These are phyloP conservation scores for Tulasnella sp. DNA, from an alignment of 768 basidiomycete species.

Conservation along the genomic window DNA sequence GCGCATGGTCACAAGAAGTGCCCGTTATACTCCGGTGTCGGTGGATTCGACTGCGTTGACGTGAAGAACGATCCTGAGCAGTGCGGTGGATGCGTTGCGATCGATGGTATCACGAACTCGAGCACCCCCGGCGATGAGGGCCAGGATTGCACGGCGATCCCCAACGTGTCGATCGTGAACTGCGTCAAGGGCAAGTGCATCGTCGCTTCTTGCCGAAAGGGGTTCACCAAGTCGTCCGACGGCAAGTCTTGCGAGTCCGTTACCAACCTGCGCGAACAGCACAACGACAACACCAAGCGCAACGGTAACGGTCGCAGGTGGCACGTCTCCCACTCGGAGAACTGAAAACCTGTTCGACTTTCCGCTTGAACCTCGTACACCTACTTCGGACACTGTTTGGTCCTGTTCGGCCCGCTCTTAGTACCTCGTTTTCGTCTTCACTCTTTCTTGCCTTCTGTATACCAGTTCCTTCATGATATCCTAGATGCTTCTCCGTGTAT, in stretches of 20 bases:
- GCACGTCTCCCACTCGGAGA: background rate
- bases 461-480: no score
- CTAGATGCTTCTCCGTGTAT: no score
- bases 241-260: background rate
- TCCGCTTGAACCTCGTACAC: no score
- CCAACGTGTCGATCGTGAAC: conserved; percentile 29
- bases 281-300: background rate
- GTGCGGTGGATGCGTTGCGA: conserved; percentile 7
- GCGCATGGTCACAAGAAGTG: background rate
- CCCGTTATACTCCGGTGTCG: background rate
- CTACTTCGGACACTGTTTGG: no score
- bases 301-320: background rate
- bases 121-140: conserved; percentile 18
- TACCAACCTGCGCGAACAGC: background rate
- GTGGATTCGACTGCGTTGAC: conserved; percentile 11
- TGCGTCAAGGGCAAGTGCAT: conserved; percentile 29
- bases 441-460: no score
- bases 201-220: conserved; percentile 25
- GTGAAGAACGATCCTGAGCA: conserved; percentile 1
- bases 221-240: background rate
- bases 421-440: no score
- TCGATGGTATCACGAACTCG: background rate
- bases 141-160: conserved; percentile 35
- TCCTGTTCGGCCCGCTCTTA: no score
- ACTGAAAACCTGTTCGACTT: conserved; percentile 15